These are phyloP conservation scores for Suillus paluster DNA, from an alignment of 768 basidiomycete genomes.

Conservation along the genomic window DNA sequence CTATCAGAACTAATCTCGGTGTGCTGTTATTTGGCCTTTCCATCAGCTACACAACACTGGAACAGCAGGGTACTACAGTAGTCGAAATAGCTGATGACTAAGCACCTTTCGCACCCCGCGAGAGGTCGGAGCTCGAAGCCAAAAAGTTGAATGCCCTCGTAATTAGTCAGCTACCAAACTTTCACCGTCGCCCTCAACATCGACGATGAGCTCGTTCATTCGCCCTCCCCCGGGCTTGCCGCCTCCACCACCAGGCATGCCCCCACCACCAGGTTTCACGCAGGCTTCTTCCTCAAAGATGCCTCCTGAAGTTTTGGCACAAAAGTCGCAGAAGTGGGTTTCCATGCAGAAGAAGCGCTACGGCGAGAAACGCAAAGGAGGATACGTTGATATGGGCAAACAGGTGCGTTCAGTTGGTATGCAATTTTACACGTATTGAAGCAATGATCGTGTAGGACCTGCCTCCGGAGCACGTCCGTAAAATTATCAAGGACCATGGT, in stretches of 20 bases:
- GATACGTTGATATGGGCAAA: constrained; percentile 91
- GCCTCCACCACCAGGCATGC: constrained; percentile 46
- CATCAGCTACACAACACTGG: background rate
- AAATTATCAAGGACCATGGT: constrained; percentile 99
- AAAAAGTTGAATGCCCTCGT: background rate
- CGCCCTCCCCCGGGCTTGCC: constrained; percentile 39
- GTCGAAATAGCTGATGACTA: background rate
- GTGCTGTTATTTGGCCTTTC: background rate
- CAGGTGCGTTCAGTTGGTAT: constrained; percentile 57
- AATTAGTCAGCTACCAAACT: constrained; percentile 32
- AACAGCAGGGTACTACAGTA: too few species aligned
- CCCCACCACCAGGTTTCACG: constrained; percentile 36
- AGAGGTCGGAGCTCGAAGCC: constrained; percentile 28
- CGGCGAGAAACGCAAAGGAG: constrained; percentile 88
- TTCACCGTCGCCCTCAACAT: constrained; percentile 32
- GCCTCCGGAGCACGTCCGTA: constrained; percentile 96
- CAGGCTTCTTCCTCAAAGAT: constrained; percentile 48
- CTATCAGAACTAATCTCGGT: background rate
- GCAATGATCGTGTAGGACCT: constrained; percentile 62
- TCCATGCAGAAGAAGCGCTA: constrained; percentile 93
- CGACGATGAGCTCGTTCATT: constrained; percentile 37
- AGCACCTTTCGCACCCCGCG: background rate
- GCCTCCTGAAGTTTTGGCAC: constrained; percentile 73
- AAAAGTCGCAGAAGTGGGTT: constrained; percentile 96
- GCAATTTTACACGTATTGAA: constrained; percentile 7